Evolutionary conservation across 2,329 filamentous ascomycete genomes (phyloP), one percentile per base, ranked within the genome.

Genomic region (Pseudocercospora fijiensis): DNA sequence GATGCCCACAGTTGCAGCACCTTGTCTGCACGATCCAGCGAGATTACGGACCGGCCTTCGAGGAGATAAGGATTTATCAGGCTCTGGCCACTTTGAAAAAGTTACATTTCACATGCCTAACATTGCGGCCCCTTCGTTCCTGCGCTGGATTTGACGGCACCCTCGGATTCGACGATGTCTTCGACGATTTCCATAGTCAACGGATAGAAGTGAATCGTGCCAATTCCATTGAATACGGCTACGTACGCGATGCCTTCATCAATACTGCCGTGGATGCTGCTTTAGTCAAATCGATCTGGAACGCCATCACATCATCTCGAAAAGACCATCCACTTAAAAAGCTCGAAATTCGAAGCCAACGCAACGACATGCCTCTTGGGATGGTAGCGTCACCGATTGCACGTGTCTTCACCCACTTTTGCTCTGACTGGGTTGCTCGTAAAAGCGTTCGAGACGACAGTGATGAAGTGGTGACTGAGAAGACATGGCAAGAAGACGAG

Each of bases 401-500:
- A n/a, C 20, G 49, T n/a, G 28, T 53, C 10, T 53, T 53, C 26
- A 13, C 16, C 49, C 24, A 53, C 16, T 53, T 53, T 13, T 53
- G 49, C 49, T 53, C 49, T 6, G 49, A 53, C 10, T 53, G 49
- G 49, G 16, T 28, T 26, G 49, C 49, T 26, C 16, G 16, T 5
- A 26, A 16, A 28, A 53, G 24, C 26, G 49, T 53, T 28, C 49
- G 49, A 16, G 49, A 53, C 28, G 49, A 53, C 24, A 53, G 22
- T n/a, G 16, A 53, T 53, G 49, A 30, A 27, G n/a, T 53, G 26
- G 20, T 53, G 22, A 28, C 28, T 26, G 24, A 53, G 22, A 53
- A 53, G 26, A 28, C 26, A n/a, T 53, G 49, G 49, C 49, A 53
- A n/a, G 49, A 53, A 53, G 26, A 53, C 16, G 49, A 53, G 3